phyloP scores from a whole-genome alignment of 2,329 filamentous ascomycete species.

The Fusarium incarnatum region DNA sequence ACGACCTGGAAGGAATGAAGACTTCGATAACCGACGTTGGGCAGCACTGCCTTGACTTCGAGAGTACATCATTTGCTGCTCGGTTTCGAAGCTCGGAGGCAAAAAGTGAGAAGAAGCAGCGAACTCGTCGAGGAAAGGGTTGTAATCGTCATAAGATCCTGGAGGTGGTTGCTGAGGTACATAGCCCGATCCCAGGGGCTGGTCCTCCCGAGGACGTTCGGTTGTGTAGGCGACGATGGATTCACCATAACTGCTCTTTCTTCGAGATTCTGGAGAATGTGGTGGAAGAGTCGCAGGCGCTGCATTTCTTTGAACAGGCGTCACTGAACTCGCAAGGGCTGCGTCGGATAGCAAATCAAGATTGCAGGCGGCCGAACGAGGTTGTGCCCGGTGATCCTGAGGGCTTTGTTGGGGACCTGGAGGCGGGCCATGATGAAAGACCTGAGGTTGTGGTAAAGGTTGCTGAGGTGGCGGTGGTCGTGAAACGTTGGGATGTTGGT shows the following conservation, averaged over 20 bases:
- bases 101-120: constrained; percentile 65
- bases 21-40: constrained; percentile 59
- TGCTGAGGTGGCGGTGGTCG: constrained; percentile 47
- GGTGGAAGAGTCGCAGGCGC: constrained; percentile 58
- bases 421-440: constrained; percentile 56
- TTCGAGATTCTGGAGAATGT: constrained; percentile 54
- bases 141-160: constrained; percentile 66
- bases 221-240: constrained; percentile 56
- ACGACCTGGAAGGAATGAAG: constrained; percentile 64
- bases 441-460: constrained; percentile 42
- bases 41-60: constrained; percentile 55
- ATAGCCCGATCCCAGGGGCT: constrained; percentile 55
- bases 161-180: constrained; percentile 46
- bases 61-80: constrained; percentile 66
- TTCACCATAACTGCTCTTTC: constrained; percentile 62
- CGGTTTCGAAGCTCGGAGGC: constrained; percentile 65
- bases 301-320: constrained; percentile 64
- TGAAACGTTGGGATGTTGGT: constrained; percentile 51
- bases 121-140: constrained; percentile 70
- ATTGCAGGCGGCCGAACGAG: constrained; percentile 64
- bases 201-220: constrained; percentile 62
- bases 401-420: constrained; percentile 53
- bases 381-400: constrained; percentile 60
- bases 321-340: constrained; percentile 68
- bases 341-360: constrained; percentile 70